These are phyloP conservation scores for Tranzscheliella williamsii DNA, from an alignment of 1,284 basidiomycete species.

Conservation along the genomic window DNA sequence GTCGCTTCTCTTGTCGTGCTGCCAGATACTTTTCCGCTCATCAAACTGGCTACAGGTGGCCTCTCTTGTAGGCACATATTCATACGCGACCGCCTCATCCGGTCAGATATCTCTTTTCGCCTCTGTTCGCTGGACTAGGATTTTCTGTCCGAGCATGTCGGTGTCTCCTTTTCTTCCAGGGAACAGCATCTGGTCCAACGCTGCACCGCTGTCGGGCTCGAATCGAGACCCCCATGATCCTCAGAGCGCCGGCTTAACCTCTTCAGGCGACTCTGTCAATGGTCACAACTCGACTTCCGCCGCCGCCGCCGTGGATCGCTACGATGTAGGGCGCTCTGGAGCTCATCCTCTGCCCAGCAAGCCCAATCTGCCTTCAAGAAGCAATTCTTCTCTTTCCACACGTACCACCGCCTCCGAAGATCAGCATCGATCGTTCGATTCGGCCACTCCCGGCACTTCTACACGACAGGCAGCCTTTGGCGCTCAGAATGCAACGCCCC, in stretches of 20 bases:
- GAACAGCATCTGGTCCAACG: slow-evolving; percentile 39
- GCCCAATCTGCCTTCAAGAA: slow-evolving; percentile 13
- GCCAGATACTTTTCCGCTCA: no score
- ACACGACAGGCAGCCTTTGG: slow-evolving; percentile 21
- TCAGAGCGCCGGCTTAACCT: no score
- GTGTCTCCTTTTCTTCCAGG: slow-evolving; percentile 30
- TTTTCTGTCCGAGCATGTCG: no score
- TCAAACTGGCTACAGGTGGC: no score
- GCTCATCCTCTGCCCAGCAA: slow-evolving; percentile 34
- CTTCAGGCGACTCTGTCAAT: no score
- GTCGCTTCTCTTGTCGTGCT: no score
- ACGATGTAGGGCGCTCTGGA: slow-evolving; percentile 8
- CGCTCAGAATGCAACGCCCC: background rate
- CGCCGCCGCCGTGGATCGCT: slow-evolving; percentile 1
- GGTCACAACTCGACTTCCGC: no score
- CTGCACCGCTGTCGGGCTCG: slow-evolving; percentile 2
- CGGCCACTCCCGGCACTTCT: slow-evolving; percentile 5
- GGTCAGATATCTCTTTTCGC: no score
- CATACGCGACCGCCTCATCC: no score
- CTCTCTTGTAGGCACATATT: no score
- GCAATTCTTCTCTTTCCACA: slow-evolving; percentile 15
- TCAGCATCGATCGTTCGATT: slow-evolving; percentile 16
- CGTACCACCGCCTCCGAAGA: slow-evolving; percentile 13
- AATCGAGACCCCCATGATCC: background rate
- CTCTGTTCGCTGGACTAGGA: no score